Percentiles rank a stretch among this genome's conserved stretches.
Conservation (phyloP, 805 yeast species). For the Diddensiella transvaalensis region DNA sequence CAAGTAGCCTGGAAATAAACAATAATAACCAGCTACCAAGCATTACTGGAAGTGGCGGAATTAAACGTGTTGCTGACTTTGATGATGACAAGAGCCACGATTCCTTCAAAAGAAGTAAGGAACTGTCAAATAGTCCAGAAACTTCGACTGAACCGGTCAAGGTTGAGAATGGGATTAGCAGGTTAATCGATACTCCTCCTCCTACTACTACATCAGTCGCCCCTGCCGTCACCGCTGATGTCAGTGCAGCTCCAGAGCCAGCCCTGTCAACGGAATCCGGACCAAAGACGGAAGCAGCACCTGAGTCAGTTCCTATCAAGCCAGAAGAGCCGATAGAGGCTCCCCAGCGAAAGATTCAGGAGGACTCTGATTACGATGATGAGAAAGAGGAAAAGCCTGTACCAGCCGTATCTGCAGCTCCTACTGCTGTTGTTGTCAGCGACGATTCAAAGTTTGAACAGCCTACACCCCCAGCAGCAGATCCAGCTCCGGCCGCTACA, state of each 20-base stretch:
- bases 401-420: slow-evolving; percentile 2
- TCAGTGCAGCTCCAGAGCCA: background rate
- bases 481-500: background rate
- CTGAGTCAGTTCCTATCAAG: background rate
- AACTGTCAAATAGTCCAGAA: background rate
- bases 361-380: slow-evolving; percentile 46
- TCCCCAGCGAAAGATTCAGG: slow-evolving; percentile 40
- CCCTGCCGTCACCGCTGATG: background rate
- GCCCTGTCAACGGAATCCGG: background rate
- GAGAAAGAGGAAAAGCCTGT: slow-evolving; percentile 19
- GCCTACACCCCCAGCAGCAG: background rate
- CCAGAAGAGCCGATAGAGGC: slow-evolving; percentile 22
- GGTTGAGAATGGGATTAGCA: slow-evolving; percentile 1
- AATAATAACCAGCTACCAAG: background rate
- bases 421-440: slow-evolving; percentile 1
- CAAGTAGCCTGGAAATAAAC: background rate
- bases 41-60: background rate
- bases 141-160: background rate
- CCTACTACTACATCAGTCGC: background rate
- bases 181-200: background rate
- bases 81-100: slow-evolving; percentile 1
- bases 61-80: slow-evolving; percentile 3
- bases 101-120: background rate
- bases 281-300: background rate
- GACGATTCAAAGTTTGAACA: too few species aligned